These are phyloP conservation scores for Juncus effusus DNA, from an alignment of 176 grass and related monocot genomes.

Conservation along the genomic window DNA sequence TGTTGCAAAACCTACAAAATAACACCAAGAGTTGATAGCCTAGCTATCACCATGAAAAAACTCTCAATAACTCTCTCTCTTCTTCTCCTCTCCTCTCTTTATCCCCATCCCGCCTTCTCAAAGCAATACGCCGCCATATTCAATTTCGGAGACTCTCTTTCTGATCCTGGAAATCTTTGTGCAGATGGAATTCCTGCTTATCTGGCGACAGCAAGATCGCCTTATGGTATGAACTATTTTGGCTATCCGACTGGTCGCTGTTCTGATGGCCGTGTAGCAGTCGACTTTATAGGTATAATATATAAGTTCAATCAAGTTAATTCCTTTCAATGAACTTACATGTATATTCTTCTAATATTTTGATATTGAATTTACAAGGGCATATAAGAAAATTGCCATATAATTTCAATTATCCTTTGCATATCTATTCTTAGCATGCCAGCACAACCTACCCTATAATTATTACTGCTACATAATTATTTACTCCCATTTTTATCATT, in stretches of 20 bases:
- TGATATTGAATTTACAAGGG: too few relatives aligned
- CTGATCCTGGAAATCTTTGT: slow-evolving; percentile 71
- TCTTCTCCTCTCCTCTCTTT: slow-evolving; percentile 25
- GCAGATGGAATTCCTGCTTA: slow-evolving; percentile 64
- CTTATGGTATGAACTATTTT: slow-evolving; percentile 79
- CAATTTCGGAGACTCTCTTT: slow-evolving; percentile 80
- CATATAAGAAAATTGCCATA: too few relatives aligned
- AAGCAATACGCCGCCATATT: slow-evolving; percentile 72
- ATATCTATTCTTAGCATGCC: too few relatives aligned
- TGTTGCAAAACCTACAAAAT: too few relatives aligned
- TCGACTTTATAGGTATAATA: slow-evolving; percentile 70
- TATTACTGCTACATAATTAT: too few relatives aligned
- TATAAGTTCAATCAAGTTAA: too few relatives aligned
- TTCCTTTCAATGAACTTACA: too few relatives aligned
- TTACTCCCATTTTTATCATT: too few relatives aligned
- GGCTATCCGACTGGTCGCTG: slow-evolving; percentile 74
- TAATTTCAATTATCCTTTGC: too few relatives aligned
- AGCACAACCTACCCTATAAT: too few relatives aligned
- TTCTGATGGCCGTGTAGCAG: slow-evolving; percentile 73
- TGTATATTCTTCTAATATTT: too few relatives aligned
- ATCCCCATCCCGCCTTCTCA: neutral
- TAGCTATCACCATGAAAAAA: slow-evolving; percentile 13
- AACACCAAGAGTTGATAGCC: too few relatives aligned
- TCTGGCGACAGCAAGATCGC: slow-evolving; percentile 54
- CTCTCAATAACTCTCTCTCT: neutral